phyloP scores from a whole-genome alignment of 306 rosid species.

The Gastrolobium villosum region DNA sequence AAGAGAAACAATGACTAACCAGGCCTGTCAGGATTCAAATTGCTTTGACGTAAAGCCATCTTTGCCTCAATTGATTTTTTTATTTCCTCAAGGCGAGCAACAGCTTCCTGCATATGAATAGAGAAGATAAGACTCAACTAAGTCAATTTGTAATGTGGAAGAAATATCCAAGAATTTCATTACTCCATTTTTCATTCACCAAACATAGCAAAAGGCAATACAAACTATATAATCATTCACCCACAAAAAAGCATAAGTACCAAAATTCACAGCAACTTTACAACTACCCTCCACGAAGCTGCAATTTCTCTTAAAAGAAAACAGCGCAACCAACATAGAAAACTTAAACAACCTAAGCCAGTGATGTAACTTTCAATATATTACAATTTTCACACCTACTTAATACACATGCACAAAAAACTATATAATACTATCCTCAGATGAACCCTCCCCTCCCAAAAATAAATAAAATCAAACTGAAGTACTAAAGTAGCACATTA shows the following conservation, averaged over 20 bases:
- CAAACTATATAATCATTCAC: constrained; percentile 10
- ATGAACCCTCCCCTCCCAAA: neutral
- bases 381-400: constrained; percentile 13
- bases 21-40: constrained; percentile 97
- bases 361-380: neutral
- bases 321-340: neutral
- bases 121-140: constrained; percentile 3
- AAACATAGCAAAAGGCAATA: neutral
- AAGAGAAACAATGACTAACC: constrained; percentile 62
- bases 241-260: constrained; percentile 10
- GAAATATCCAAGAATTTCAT: constrained; percentile 25
- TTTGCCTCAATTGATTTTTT: constrained; percentile 90
- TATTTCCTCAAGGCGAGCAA: constrained; percentile 89
- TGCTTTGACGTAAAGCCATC: constrained; percentile 86
- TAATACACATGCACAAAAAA: neutral
- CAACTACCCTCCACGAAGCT: constrained; percentile 12
- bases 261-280: neutral
- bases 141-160: constrained; percentile 30
- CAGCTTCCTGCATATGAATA: constrained; percentile 72
- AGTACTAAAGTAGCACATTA: constrained; percentile 11
- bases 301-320: constrained; percentile 5
- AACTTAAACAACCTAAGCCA: constrained; percentile 24
- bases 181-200: neutral
- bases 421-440: neutral
- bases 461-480: neutral